Evolutionary conservation across 805 yeast species (phyloP), one percentile per base, ranked within the genome.

Genomic region (Teunomyces stri): DNA sequence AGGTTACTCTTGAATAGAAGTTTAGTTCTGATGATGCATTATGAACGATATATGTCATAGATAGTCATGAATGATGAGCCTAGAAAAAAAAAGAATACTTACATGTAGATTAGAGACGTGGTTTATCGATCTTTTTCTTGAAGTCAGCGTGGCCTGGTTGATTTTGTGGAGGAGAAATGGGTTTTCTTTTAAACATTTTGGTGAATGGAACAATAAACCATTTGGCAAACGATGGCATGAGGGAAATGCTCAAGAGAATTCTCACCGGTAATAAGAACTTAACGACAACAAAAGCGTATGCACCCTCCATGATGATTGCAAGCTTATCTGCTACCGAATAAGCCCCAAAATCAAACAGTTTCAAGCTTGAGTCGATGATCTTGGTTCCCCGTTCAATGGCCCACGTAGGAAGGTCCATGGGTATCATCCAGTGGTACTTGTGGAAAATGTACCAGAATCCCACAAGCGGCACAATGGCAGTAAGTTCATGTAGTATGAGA

Each of bases 401-500:
- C 81, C 81, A 78, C 3, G 78, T 72, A 0, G 89, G 86, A 25
- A 81, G 56, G 45, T 78, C 83, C 6, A 76, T 54, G 1, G 87
- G 85, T 7, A 79, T 60, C 43, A 75, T 65, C 45, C 79, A 79
- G 35, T 75, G 67, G 45, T 69, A 70, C 49, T 78, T 73, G 64
- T 85, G 86, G 51, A 87, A 74, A 0, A 72, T 52, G 56, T 80
- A 85, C 90, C 92, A 85, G 2, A 86, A 54, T 0, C 82, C 82
- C 34, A 85, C 68, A 42, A 87, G 68, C 1, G 95, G 95, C 25
- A 78, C 75, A 2, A 87, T 73, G 2, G 96, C 96, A 0, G 91
- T 76, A 36, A 87, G 52, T 58, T 87, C 96, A 58, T 87, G 96
- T 11, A 87, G 69, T 3, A 87, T 60, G 5, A 87, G 53, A 55